Conservation (phyloP, 306 rosid species). For the Lablab purpureus region DNA sequence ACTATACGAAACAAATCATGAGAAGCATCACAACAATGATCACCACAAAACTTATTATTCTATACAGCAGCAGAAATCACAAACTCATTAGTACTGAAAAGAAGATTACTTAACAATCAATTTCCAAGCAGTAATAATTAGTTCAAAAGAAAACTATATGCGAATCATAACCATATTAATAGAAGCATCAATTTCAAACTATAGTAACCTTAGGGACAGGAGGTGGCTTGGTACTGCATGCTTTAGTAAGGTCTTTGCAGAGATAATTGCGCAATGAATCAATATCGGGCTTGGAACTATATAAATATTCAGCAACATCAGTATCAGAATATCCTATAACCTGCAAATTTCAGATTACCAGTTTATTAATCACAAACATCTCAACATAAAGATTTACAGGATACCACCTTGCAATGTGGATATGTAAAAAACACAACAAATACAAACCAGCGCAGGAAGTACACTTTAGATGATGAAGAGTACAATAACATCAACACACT, state of each 20-base stretch:
- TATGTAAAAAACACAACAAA: conserved; percentile 11
- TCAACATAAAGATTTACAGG: not conserved
- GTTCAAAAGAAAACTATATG: conserved; percentile 10
- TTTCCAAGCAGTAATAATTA: not conserved
- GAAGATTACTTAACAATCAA: conserved; percentile 26
- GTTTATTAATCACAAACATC: conserved; percentile 25
- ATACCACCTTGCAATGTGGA: not conserved
- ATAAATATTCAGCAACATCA: conserved; percentile 90
- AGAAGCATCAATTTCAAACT: conserved; percentile 42
- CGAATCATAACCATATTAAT: conserved; percentile 20
- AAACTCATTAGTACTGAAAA: conserved; percentile 21
- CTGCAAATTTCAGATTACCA: conserved; percentile 55
- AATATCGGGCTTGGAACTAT: conserved; percentile 67
- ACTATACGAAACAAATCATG: conserved; percentile 1
- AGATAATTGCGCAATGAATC: conserved; percentile 69
- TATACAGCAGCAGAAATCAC: conserved; percentile 12
- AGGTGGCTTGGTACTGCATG: conserved; percentile 83
- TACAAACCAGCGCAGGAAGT: conserved; percentile 3
- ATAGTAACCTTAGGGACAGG: conserved; percentile 87
- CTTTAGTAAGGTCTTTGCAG: conserved; percentile 78
- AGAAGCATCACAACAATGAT: not conserved
- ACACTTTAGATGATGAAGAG: conserved; percentile 28
- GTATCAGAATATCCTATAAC: conserved; percentile 93
- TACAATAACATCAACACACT: not conserved
- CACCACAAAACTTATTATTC: not conserved